Percentiles rank a stretch among this genome's conserved stretches.
Conservation (phyloP, 176 grass and related monocot genomes). For the Musa beccarii region DNA sequence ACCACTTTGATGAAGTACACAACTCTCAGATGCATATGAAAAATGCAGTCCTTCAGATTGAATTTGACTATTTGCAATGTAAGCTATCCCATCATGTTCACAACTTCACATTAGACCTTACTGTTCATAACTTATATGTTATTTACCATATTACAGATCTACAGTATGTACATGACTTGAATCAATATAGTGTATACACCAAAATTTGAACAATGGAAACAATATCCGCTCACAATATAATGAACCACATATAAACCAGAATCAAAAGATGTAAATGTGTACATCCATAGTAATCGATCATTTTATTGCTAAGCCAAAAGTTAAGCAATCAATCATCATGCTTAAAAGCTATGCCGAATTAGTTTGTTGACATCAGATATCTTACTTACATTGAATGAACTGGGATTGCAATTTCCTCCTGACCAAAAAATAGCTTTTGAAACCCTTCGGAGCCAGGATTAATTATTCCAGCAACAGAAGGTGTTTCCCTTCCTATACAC, state of each 20-base stretch:
- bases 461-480: constrained; percentile 97
- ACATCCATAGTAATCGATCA: neutral
- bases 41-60: neutral
- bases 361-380: neutral
- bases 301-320: neutral
- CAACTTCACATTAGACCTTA: neutral
- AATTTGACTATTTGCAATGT: neutral
- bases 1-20: neutral
- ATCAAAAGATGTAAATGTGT: neutral
- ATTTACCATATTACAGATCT: neutral
- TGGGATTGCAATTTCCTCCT: constrained; percentile 99
- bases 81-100: neutral
- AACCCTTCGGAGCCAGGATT: constrained; percentile 98
- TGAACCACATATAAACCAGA: neutral
- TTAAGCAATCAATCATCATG: neutral
- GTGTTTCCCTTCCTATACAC: constrained; percentile 79
- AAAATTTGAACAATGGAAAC: neutral
- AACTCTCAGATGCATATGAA: too few relatives aligned
- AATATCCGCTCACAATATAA: neutral
- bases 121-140: neutral
- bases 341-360: too few relatives aligned
- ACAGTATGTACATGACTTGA: neutral
- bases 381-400: constrained; percentile 68
- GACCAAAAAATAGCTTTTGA: constrained; percentile 99
- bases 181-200: neutral